Conservation (phyloP, 1,284 basidiomycete genomes). For the Ganoderma sinense region DNA sequence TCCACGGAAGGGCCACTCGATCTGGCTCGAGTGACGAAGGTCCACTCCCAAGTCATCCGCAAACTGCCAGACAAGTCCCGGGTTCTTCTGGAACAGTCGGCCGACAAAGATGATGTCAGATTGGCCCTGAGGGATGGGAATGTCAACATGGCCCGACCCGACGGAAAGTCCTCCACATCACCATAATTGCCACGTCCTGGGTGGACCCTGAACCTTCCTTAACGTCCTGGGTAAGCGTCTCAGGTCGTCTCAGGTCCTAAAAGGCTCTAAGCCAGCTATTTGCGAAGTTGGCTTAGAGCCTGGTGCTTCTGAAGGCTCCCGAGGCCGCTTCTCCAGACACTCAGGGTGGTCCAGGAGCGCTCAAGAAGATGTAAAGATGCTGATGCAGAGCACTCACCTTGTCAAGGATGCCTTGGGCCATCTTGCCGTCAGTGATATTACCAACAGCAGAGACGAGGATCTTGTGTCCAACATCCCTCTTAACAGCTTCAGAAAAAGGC, state of each 20-base stretch:
- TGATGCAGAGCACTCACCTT: conserved; percentile 26
- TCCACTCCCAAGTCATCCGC: conserved; percentile 60
- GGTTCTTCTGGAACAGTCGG: conserved; percentile 62
- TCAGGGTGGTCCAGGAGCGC: too few relatives aligned
- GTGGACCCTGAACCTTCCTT: too few relatives aligned
- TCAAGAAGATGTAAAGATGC: too few relatives aligned
- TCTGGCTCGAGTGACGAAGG: conserved; percentile 54
- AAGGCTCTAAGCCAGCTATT: too few relatives aligned
- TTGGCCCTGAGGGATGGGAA: conserved; percentile 27
- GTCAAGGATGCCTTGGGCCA: conserved; percentile 67
- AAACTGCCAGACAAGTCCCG: conserved; percentile 55
- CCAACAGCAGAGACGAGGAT: conserved; percentile 65
- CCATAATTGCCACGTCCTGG: too few relatives aligned
- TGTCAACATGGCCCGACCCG: not conserved
- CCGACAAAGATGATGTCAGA: conserved; percentile 56
- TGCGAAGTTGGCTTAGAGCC: too few relatives aligned
- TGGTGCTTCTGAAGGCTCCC: too few relatives aligned
- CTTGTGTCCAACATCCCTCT: conserved; percentile 45
- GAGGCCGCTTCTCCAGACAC: too few relatives aligned
- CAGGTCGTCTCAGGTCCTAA: too few relatives aligned
- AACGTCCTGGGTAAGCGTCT: too few relatives aligned
- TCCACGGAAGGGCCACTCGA: conserved; percentile 52
- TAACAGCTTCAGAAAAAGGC: conserved; percentile 56
- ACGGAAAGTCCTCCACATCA: not conserved
- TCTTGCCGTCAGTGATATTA: conserved; percentile 57